Percentiles rank a stretch among this genome's conserved stretches.
These are phyloP conservation scores for Oryza rufipogon DNA, from an alignment of 176 grass and related monocot species.

Conservation along the genomic window DNA sequence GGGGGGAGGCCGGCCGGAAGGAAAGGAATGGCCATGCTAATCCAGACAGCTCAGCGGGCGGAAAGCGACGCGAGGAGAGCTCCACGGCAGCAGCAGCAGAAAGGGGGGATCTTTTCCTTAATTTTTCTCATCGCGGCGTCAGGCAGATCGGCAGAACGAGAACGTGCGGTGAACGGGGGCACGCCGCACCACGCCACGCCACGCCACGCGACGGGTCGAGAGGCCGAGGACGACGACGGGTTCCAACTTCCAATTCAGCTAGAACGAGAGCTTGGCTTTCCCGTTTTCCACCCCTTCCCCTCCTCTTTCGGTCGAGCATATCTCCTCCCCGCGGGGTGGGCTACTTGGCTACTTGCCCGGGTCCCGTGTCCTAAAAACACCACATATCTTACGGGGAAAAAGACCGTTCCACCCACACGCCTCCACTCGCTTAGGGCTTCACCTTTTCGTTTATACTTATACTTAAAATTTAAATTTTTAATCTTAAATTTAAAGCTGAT, in stretches of 20 bases:
- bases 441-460: too few species aligned
- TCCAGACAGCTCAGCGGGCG: slow-evolving; percentile 46
- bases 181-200: background rate
- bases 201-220: background rate
- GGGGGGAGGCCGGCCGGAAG: background rate
- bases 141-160: background rate
- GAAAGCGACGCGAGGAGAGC: slow-evolving; percentile 12
- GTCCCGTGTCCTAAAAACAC: background rate
- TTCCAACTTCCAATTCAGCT: slow-evolving; percentile 18
- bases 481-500: too few species aligned
- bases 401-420: slow-evolving; percentile 29
- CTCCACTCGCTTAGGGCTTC: too few species aligned
- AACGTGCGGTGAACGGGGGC: slow-evolving; percentile 4
- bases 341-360: slow-evolving; percentile 31
- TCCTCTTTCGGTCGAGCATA: slow-evolving; percentile 6
- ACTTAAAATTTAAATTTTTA: too few species aligned
- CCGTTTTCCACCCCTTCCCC: too few species aligned
- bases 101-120: background rate
- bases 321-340: slow-evolving; percentile 8
- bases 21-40: slow-evolving; percentile 40
- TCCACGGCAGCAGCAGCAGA: background rate
- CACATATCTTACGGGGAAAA: background rate
- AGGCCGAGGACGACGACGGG: slow-evolving; percentile 1
- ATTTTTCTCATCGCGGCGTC: background rate
- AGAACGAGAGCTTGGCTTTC: too few species aligned